Evolutionary conservation across 2,329 filamentous ascomycete species (phyloP).

Genomic region (Colletotrichum sp.): DNA sequence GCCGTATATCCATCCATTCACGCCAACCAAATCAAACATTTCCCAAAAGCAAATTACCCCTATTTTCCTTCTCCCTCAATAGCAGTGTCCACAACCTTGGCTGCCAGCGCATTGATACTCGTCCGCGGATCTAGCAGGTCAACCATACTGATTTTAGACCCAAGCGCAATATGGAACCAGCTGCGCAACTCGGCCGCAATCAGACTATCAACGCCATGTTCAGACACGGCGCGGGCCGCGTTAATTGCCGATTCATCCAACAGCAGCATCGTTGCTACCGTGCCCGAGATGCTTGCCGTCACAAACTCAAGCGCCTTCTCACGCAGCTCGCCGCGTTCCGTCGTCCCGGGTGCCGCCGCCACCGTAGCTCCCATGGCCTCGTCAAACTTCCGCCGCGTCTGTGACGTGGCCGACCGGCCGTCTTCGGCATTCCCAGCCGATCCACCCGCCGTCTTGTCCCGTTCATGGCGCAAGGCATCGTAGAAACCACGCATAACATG

Average conservation of each 20-base stretch:
- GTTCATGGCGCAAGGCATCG: not conserved
- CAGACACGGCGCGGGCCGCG: accelerated
- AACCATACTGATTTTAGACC: not conserved
- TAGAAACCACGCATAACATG: not conserved
- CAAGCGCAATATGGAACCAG: not conserved
- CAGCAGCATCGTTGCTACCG: not conserved
- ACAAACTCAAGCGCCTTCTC: not conserved
- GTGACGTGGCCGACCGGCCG: not conserved
- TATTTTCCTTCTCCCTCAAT: not conserved
- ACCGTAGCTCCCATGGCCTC: not conserved
- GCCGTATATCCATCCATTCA: accelerated
- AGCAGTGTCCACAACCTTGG: not conserved
- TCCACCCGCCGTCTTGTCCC: not conserved
- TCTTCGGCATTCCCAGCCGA: not conserved
- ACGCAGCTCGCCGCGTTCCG: not conserved
- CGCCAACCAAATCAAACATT: accelerated
- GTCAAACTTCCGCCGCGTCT: not conserved
- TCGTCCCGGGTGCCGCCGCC: not conserved
- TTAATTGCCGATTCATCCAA: not conserved
- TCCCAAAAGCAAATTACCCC: not conserved
- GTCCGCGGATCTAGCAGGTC: not conserved
- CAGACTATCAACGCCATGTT: not conserved
- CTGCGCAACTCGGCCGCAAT: not conserved
- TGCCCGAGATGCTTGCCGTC: not conserved
- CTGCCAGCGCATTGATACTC: not conserved